Percentiles rank a stretch among this genome's conserved stretches.
These are phyloP conservation scores for Cladobotryum protrusum DNA, from an alignment of 2,329 filamentous ascomycete species.

Conservation along the genomic window DNA sequence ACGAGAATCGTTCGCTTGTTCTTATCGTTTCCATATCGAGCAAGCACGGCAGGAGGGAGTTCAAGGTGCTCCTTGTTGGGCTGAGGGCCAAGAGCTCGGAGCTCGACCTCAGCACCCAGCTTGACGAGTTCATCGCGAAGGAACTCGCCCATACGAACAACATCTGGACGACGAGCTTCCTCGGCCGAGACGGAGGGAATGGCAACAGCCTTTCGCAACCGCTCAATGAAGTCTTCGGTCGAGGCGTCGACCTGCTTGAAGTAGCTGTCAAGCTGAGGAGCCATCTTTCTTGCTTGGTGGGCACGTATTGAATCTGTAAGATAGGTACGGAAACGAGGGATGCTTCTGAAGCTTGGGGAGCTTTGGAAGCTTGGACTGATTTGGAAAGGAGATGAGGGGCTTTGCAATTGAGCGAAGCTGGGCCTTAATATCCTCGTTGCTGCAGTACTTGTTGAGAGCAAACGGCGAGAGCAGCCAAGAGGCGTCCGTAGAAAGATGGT, in stretches of 20 bases:
- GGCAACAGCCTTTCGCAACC: constrained; percentile 84
- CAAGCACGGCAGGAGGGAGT: constrained; percentile 86
- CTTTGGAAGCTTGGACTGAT: not conserved
- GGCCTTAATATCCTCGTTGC: constrained; percentile 13
- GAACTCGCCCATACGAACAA: constrained; percentile 93
- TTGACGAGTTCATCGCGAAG: constrained; percentile 75
- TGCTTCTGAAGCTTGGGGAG: not conserved
- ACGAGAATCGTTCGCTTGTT: constrained; percentile 93
- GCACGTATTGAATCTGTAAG: constrained; percentile 46
- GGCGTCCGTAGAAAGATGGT: constrained; percentile 31
- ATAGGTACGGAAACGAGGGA: constrained; percentile 33
- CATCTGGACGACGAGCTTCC: constrained; percentile 80
- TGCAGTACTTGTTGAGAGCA: constrained; percentile 1
- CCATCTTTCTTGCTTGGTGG: constrained; percentile 71
- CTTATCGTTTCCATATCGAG: constrained; percentile 84
- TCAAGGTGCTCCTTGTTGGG: constrained; percentile 85
- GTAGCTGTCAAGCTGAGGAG: constrained; percentile 82
- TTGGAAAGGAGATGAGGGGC: too few relatives aligned
- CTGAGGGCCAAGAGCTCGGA: constrained; percentile 83
- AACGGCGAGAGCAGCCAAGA: constrained; percentile 19
- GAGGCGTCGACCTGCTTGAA: constrained; percentile 87
- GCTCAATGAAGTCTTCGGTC: constrained; percentile 77
- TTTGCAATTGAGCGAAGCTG: constrained; percentile 15
- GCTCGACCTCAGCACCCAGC: constrained; percentile 81
- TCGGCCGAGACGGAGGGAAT: constrained; percentile 96